Evolutionary conservation across 2,329 filamentous ascomycete species (phyloP), one percentile per base, ranked within the genome.

Genomic region (Arthrobotrys megalospora): DNA sequence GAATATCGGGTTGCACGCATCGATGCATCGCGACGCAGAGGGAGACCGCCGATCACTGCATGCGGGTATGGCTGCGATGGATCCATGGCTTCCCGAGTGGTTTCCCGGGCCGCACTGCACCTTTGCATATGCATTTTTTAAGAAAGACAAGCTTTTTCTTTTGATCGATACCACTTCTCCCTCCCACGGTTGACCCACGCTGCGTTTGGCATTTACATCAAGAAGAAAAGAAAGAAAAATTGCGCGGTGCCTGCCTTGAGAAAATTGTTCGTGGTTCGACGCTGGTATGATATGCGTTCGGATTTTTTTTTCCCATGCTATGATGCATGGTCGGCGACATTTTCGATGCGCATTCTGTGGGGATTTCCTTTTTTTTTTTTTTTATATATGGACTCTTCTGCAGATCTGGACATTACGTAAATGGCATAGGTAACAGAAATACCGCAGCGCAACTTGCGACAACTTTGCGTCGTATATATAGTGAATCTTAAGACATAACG

Each of bases 251-350:
- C 34, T 53, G 50, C 50, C 50, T 53, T 24, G 28, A 53, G 11
- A 50, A 50, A 28, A 14, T 28, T 5, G 1, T 10, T 69, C 52
- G 19, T 60, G 34, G 50, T 21, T 32, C 16, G 65, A 69, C 24
- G 21, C 24, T 63, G 52, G 43, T 50, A 16, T 62, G 53, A 62
- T 24, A 16, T 12, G 24, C 52, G 32, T 58, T 58, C 38, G 11
- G 47, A 14, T 3, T 16, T 52, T 52, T 52, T 52, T 32, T 28
- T 43, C 16, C 6, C 8, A 52, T 58, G 19, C 14, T 71, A 16
- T 63, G n/a, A n/a, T n/a, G n/a, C n/a, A n/a, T n/a, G 48, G 60
- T 72, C 68, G 68, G 68, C 68, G 68, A 72, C 21, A 47, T 72
- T 28, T 52, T 48, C 16, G n/a, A 43, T 43, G 45, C n/a, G 45